Conservation (phyloP, 495 filamentous ascomycete genomes). For the Platismatia glauca region DNA sequence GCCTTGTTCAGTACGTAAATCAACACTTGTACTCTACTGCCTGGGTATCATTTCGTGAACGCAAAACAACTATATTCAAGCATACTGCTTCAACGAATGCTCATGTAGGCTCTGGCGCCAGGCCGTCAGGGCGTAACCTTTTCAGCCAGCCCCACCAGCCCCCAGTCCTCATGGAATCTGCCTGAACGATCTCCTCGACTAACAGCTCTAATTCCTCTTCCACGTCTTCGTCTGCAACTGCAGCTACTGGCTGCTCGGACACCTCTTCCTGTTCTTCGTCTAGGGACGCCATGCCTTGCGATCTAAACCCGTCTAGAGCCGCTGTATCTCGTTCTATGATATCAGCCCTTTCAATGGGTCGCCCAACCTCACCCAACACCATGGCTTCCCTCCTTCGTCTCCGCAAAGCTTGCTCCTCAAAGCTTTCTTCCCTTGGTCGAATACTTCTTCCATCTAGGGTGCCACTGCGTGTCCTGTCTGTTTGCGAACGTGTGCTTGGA, state of each 20-base stretch:
- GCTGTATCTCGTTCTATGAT: slow-evolving; percentile 39
- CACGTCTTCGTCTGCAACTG: slow-evolving; percentile 7
- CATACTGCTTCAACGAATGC: neutral
- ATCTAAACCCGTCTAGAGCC: neutral
- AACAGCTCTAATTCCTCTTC: slow-evolving; percentile 16
- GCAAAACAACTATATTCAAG: neutral
- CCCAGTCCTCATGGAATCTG: neutral
- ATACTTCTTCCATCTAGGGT: neutral
- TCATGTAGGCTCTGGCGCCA: slow-evolving; percentile 1
- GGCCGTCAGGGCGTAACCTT: slow-evolving; percentile 8
- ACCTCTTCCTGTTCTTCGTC: neutral
- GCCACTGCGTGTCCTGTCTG: neutral
- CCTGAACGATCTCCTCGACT: slow-evolving; percentile 3
- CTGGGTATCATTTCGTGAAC: slow-evolving; percentile 5
- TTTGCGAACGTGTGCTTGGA: neutral
- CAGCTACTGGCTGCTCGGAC: slow-evolving; percentile 26
- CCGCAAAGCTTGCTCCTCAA: slow-evolving; percentile 42
- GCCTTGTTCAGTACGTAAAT: neutral
- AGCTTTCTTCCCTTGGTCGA: slow-evolving; percentile 34
- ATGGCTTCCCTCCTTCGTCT: slow-evolving; percentile 47
- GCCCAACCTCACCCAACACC: slow-evolving; percentile 44
- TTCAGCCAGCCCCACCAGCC: slow-evolving; percentile 12
- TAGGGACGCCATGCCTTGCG: neutral
- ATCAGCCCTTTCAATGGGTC: slow-evolving; percentile 39
- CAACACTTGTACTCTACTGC: neutral